phyloP scores from a whole-genome alignment of 2,329 filamentous ascomycete species.

The Pestalotiopsis sp. region DNA sequence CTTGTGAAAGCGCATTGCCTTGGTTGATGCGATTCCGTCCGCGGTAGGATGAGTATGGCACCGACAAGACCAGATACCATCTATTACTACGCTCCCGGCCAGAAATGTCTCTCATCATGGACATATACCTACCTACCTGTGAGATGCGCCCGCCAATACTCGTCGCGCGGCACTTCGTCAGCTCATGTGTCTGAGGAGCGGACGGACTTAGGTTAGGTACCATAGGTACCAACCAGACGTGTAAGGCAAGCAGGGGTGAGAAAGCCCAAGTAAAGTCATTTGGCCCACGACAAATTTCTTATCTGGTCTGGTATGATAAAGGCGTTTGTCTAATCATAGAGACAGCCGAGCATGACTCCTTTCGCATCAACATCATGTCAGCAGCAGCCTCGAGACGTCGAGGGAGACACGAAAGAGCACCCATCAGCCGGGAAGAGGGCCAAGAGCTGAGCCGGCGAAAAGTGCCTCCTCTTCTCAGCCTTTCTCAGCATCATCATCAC shows the following conservation, averaged over 20 bases:
- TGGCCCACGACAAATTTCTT: neutral
- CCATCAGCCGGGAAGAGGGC: neutral
- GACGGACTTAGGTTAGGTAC: neutral
- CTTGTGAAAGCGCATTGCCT: neutral
- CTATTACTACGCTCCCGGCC: neutral
- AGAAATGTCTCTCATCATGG: neutral
- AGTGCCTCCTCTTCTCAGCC: neutral
- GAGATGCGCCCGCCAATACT: neutral
- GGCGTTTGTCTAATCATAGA: neutral
- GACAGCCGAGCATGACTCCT: neutral
- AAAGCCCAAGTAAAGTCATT: neutral
- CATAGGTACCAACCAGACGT: neutral
- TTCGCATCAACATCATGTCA: neutral
- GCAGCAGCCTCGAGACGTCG: neutral
- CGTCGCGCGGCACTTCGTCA: neutral
- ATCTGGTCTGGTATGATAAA: neutral
- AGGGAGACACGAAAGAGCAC: neutral
- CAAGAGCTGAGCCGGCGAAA: neutral
- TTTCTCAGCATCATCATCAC: neutral
- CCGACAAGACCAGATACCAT: neutral
- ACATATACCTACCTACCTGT: neutral
- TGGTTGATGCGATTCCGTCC: neutral
- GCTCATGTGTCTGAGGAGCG: neutral
- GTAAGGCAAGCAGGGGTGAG: neutral
- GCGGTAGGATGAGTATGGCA: neutral